Percentiles rank a stretch among this genome's conserved stretches.
phyloP scores from a whole-genome alignment of 2,329 filamentous ascomycete species.

The Talaromyces sp. region DNA sequence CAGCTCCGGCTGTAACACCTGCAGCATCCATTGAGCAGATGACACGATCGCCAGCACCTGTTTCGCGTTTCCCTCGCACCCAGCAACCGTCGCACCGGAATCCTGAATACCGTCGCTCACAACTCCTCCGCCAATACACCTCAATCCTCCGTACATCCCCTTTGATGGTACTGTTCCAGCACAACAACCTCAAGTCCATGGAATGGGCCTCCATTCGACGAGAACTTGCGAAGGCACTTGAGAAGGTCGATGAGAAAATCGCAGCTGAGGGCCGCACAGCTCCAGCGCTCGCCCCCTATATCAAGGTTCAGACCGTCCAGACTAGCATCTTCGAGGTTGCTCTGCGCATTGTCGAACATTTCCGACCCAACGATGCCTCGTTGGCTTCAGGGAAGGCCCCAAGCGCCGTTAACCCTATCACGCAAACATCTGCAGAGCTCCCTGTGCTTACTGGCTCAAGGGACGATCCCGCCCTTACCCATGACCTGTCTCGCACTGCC shows the following conservation, averaged over 20 bases:
- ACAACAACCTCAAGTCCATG: slow-evolving; percentile 73
- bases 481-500: slow-evolving; percentile 62
- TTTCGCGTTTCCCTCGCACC: slow-evolving; percentile 60
- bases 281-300: slow-evolving; percentile 56
- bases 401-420: slow-evolving; percentile 30
- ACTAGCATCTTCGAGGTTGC: slow-evolving; percentile 88
- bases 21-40: slow-evolving; percentile 57
- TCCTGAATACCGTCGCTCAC: slow-evolving; percentile 84
- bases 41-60: slow-evolving; percentile 45
- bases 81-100: slow-evolving; percentile 88
- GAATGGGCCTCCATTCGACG: slow-evolving; percentile 75
- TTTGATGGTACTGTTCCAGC: slow-evolving; percentile 82
- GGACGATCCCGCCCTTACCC: slow-evolving; percentile 51
- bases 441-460: slow-evolving; percentile 31
- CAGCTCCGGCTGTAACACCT: slow-evolving; percentile 54
- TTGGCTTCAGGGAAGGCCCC: slow-evolving; percentile 24
- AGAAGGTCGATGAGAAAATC: slow-evolving; percentile 68
- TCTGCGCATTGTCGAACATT: slow-evolving; percentile 84
- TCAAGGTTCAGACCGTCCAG: slow-evolving; percentile 82
- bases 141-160: slow-evolving; percentile 84
- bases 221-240: slow-evolving; percentile 64
- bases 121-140: slow-evolving; percentile 83
- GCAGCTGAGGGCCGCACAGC: slow-evolving; percentile 55
- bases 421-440: slow-evolving; percentile 37
- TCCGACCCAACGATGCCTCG: slow-evolving; percentile 54